Evolutionary conservation across 75 land plant species (phyloP).

Genomic region (Sequoiadendron giganteum): DNA sequence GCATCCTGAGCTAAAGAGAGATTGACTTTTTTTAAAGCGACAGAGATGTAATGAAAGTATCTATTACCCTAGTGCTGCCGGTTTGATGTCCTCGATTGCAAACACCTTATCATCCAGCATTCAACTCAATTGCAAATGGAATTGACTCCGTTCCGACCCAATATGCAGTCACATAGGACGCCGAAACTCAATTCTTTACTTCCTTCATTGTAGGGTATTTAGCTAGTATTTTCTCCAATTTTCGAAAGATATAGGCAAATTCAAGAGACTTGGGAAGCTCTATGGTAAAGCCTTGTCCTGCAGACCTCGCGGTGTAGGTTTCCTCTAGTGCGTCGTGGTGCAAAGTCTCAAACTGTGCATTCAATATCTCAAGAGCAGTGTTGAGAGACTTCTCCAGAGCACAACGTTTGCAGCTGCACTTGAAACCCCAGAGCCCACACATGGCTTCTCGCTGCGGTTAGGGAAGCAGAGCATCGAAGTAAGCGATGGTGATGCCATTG

Average conservation of each 20-base stretch:
- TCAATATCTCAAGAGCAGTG: neutral
- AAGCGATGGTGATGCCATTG: conserved; percentile 22
- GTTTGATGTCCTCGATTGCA: conserved; percentile 9
- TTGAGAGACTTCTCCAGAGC: neutral
- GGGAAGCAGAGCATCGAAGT: conserved; percentile 30
- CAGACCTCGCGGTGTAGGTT: neutral
- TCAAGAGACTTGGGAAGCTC: neutral
- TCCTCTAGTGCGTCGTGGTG: neutral
- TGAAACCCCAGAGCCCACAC: conserved; percentile 35
- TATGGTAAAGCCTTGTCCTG: neutral
- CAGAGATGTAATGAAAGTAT: neutral
- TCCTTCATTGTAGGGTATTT: neutral
- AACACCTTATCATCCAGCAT: neutral
- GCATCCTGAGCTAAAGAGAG: neutral
- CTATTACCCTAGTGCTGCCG: conserved; percentile 5
- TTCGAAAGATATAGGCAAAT: neutral
- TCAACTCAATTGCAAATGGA: no score
- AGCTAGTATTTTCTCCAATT: neutral
- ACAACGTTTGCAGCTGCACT: conserved; percentile 34
- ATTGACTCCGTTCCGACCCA: neutral
- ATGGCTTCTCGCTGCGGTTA: conserved; percentile 17
- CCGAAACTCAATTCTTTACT: neutral
- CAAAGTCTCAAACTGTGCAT: neutral
- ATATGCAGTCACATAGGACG: neutral
- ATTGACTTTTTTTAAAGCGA: no score